Evolutionary conservation across 2,329 filamentous ascomycete species (phyloP), one percentile per base, ranked within the genome.

Genomic region (Blastomyces gilchristii): DNA sequence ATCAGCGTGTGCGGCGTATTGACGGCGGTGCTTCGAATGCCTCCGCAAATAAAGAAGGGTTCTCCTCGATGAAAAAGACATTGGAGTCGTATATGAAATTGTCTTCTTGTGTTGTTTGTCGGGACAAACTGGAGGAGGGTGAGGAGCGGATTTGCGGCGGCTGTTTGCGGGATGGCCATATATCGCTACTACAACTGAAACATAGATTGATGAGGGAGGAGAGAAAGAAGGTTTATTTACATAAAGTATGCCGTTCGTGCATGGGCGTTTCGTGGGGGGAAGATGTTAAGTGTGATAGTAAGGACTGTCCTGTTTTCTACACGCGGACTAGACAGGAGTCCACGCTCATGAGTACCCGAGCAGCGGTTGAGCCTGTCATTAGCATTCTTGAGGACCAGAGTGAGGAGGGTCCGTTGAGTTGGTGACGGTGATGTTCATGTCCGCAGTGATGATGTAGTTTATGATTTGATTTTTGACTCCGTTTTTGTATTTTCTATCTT

Each of bases 231-330:
- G 73, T 79, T 54, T 84, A 91, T 64, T 76, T 96, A 8, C 79
- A 87, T 49, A 81, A 80, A 59, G 79, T 96, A 9, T 99, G 94
- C 75, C 85, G 88, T 65, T 89, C 84, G 69, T 99, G 94, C 74
- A 86, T 90, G 49, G 87, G 85, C 0, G 72, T 92, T 22, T 81
- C 87, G 3, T 87, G 86, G 67, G 78, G 85, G 1, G 93, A 97
- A 47, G 85, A 88, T 43, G 87, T 97, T n/a, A 81, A 76, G 50
- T 99, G 94, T 72, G 91, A 96, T 71, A 96, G 89, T 73, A 85
- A 89, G 73, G 93, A 96, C 75, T 99, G 94, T 72, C 89, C 92
- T 0, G 90, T 96, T 0, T 97, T 96, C 69, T 97, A 96, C 76
- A 74, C 75, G 3, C 68, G 77, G 49, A 77, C 72, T 4, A 72